Evolutionary conservation across 768 basidiomycete species (phyloP), one percentile per base, ranked within the genome.

Genomic region (Pleurotus platypus): DNA sequence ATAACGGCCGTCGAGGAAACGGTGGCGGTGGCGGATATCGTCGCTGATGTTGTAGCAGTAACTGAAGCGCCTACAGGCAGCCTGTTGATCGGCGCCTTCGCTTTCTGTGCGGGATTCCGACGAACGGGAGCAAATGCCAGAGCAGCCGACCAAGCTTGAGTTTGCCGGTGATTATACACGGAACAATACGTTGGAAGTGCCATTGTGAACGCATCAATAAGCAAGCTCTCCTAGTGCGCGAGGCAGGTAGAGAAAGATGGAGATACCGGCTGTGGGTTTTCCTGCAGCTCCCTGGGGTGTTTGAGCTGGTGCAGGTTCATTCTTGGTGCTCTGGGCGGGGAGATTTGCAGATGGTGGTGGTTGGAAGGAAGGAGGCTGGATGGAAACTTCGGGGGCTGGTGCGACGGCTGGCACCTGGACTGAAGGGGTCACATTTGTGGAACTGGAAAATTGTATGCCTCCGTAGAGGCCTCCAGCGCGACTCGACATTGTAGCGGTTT

Each of bases 111-210:
- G 58, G 70, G 75, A 46, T 75, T 76, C 62, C 90, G 80, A 53
- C 90, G 84, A 54, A 91, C 78, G 46, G 92, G 92, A 7, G 92
- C 92, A 65, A 94, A 94, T 15, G 90, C 92, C 62, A 94, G 87
- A 12, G 91, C 83, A 60, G 92, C 87, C 63, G 92, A 94, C 91
- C 92, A 94, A 71, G 85, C 91, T 92, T 80, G 62, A 65, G 61
- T 61, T 64, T 63, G 55, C 51, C 46, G 50, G 46, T 49, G 56
- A 63, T 50, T 57, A 56, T 61, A 58, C 65, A 68, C 67, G 68
- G 61, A 65, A 64, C 11, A 74, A 71, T 62, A 73, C 71, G 61
- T 12, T 4, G 26, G 39, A 18, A 38, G 35, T 39, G 13, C 9
- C 20, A 54, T 54, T 24, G n/a, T 30, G 70, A 66, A 58, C 64